Base-by-base conservation (phyloP, 345 rosid genomes). In the Balakata baccata region DNA sequence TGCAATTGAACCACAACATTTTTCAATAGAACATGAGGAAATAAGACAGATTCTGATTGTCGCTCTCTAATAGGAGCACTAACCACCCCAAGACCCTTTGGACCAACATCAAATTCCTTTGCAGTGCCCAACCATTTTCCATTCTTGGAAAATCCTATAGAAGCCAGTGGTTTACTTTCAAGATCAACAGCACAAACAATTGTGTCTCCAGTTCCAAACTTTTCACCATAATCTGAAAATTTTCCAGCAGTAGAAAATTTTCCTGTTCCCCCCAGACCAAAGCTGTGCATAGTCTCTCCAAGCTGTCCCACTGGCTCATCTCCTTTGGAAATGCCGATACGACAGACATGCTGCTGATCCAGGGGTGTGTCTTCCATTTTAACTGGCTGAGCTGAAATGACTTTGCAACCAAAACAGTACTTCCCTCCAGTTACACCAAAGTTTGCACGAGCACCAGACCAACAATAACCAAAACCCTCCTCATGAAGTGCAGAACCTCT, bases 111-210 rank as follows among this genome's bases (percentile, higher is more conserved):
- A 74, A 81, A 81, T 41, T 69, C 73, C 68, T 58, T 79, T 68
- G 83, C 85, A 45, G 63, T n/a, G 7, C 85, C 85, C 45, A 81
- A 56, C 81, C 80, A 84, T 65, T 74, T 84, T 16, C 85, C 83
- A 23, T 84, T 84, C 68, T 81, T 68, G 62, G 77, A 73, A 57
- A 74, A 77, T 58, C 87, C 75, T 62, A 84, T 69, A 29, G 79
- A 67, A 50, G 76, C 85, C 72, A 77, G 6, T 10, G 85, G 67
- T 65, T 73, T 79, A 68, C 66, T 79, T 66, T 81, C 84, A 47
- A 84, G 81, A 68, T 84, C 81, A 37, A 81, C 71, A 12, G 82
- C 79, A 62, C 84, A 81, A 34, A 76, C 49, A 59, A 81, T 68
- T 65, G 71, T 60, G 56, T 81, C 79, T 49, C 84, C 86, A 68